Evolutionary conservation across 2,329 filamentous ascomycete species (phyloP), one percentile per base, ranked within the genome.

Genomic region (Sporothrix pseudoabietina): DNA sequence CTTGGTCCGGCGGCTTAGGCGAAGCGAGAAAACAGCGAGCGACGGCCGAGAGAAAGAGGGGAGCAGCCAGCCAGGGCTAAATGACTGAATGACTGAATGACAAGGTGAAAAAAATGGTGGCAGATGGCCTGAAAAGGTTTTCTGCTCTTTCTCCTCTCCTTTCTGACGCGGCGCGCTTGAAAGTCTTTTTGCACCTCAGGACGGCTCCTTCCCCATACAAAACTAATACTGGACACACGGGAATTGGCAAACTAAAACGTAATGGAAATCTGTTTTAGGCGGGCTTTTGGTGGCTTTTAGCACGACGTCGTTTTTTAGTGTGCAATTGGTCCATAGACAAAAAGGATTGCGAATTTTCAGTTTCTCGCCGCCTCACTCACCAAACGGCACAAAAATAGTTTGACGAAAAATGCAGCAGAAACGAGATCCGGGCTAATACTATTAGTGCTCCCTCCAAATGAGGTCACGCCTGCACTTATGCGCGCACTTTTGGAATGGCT

Each of bases 211-310:
- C 39, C 22, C 39, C 55, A 22, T 59, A 30, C 66, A 35, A 69
- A 69, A 39, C 26, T 49, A 54, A 71, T 52, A 19, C 26, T 71
- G 55, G 55, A 71, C 68, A 71, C 54, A 68, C 41, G 22, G 59
- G 72, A 59, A 73, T 71, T 63, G 72, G 65, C 72, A 75, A 77
- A 77, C 74, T 54, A 75, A 78, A 74, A 78, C 77, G 77, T 78
- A 78, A 78, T 77, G 63, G 39, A 75, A 75, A 73, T 69, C 59
- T 57, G 35, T 61, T 61, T 70, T 52, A 69, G 66, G 47, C 35
- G 19, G 30, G 4, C 61, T 30, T 66, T 30, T 44, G 12, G 41
- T 14, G 22, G n/a, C 61, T 32, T 49, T 68, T 22, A 22, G 30
- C 47, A 69, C 65, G 44, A 52, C 65, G 65, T 68, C 44, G 26